A percentile compares a stretch with the other conserved stretches of the same genome.
These are phyloP conservation scores for Acmispon strigosus DNA, from an alignment of 306 rosid species.

Conservation along the genomic window DNA sequence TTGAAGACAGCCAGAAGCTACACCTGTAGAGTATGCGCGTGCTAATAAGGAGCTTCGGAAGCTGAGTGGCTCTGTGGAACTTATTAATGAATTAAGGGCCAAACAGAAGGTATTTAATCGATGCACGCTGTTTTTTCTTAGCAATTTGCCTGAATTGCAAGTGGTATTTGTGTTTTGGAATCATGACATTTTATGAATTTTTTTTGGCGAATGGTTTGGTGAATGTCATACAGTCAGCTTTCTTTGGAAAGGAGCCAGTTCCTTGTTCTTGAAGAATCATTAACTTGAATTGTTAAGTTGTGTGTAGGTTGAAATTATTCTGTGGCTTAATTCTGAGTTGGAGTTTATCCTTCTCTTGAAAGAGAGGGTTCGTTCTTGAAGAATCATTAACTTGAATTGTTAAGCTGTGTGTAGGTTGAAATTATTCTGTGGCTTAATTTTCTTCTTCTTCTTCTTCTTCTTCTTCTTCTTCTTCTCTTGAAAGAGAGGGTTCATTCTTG, in stretches of 20 bases:
- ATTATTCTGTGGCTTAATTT: background rate
- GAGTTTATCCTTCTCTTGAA: background rate
- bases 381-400: background rate
- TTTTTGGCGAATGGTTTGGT: background rate
- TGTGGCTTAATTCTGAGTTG: background rate
- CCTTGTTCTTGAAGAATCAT: background rate
- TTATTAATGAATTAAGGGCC: conserved; percentile 58
- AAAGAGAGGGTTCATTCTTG: background rate
- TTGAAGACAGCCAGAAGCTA: conserved; percentile 84
- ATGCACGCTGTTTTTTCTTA: background rate
- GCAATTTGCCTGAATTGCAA: background rate
- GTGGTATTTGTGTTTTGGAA: background rate
- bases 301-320: background rate
- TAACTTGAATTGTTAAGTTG: background rate
- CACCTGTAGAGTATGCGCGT: conserved; percentile 71
- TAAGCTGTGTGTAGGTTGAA: background rate
- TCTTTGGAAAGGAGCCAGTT: background rate
- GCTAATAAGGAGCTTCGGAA: conserved; percentile 90
- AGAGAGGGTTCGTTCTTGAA: background rate
- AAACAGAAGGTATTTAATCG: conserved; percentile 60
- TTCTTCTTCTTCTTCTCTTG: background rate
- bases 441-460: too few relatives aligned
- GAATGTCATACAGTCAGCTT: background rate
- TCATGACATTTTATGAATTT: background rate
- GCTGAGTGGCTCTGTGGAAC: conserved; percentile 57